phyloP scores from a whole-genome alignment of 2,329 filamentous ascomycete genomes.

The Clarireedia hainanense region DNA sequence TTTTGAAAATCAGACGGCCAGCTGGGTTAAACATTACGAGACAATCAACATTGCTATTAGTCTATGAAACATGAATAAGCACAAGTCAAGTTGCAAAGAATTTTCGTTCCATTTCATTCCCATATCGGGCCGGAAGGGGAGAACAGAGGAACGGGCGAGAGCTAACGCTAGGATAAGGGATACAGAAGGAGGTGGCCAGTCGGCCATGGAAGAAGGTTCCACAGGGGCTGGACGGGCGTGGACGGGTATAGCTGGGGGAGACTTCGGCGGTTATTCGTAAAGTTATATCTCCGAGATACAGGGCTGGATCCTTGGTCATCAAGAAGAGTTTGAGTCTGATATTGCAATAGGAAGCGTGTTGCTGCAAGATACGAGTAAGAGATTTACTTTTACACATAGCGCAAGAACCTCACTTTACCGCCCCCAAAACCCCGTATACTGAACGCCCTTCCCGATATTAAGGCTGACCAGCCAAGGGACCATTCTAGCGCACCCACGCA shows the following conservation, averaged over 20 bases:
- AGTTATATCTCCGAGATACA: conserved; percentile 1
- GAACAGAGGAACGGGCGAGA: background rate
- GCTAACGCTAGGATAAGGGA: background rate
- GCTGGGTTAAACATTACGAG: too few relatives aligned
- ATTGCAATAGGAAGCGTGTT: background rate
- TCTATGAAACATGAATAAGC: too few relatives aligned
- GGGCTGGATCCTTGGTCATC: background rate
- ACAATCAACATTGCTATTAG: too few relatives aligned
- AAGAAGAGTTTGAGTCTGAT: background rate
- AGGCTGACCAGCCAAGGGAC: conserved; percentile 2
- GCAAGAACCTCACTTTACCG: too few relatives aligned
- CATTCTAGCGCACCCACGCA: background rate
- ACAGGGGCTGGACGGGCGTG: background rate
- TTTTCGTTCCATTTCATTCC: too few relatives aligned
- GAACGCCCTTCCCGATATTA: conserved; percentile 8
- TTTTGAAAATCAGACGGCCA: too few relatives aligned
- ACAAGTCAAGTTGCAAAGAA: too few relatives aligned
- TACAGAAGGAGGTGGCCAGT: background rate
- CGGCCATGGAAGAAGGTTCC: background rate
- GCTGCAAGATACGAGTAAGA: too few relatives aligned
- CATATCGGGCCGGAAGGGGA: background rate
- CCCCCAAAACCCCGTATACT: conserved; percentile 1
- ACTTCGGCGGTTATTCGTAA: conserved; percentile 3
- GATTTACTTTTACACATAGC: too few relatives aligned
- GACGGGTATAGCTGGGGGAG: background rate